A percentile compares a stretch with the other conserved stretches of the same genome.
Evolutionary conservation across 768 basidiomycete species (phyloP).

Genomic region (Cystofilobasidium capitatum): DNA sequence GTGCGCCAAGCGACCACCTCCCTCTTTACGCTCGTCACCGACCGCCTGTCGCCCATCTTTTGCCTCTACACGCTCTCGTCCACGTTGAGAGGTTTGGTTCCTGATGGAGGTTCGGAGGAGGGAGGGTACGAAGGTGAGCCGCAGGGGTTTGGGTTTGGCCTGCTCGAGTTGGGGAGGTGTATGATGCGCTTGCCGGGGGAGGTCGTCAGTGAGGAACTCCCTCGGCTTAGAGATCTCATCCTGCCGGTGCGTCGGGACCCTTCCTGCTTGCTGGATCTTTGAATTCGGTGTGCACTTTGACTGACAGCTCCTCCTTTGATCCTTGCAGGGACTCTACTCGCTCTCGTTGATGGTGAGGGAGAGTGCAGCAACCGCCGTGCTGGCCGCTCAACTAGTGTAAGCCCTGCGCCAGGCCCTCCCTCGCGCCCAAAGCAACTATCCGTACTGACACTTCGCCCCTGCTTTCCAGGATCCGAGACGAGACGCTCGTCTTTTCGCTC

Average conservation of each 20-base stretch:
- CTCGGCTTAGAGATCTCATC: slow-evolving; percentile 60
- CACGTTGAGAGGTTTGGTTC: not conserved
- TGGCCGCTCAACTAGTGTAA: slow-evolving; percentile 65
- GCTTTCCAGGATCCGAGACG: slow-evolving; percentile 52
- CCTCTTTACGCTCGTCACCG: not conserved
- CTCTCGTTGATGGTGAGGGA: slow-evolving; percentile 55
- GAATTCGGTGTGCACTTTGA: not conserved
- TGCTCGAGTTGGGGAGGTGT: slow-evolving; percentile 74
- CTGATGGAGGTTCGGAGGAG: too few species aligned
- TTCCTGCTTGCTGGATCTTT: not conserved
- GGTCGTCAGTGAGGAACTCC: slow-evolving; percentile 77
- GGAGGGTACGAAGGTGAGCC: too few species aligned
- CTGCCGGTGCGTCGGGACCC: slow-evolving; percentile 49
- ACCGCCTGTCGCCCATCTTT: not conserved
- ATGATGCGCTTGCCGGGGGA: slow-evolving; percentile 69
- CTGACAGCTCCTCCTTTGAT: not conserved
- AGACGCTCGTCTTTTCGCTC: slow-evolving; percentile 68
- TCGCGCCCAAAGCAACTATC: not conserved
- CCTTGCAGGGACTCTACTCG: not conserved
- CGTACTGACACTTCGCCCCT: not conserved
- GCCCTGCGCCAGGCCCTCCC: not conserved
- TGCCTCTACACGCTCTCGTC: not conserved
- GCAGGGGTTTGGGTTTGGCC: slow-evolving; percentile 52
- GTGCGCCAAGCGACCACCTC: not conserved
- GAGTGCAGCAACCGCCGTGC: slow-evolving; percentile 69